Conservation (phyloP, 2,329 filamentous ascomycete species). For the Exophiala mesophila region DNA sequence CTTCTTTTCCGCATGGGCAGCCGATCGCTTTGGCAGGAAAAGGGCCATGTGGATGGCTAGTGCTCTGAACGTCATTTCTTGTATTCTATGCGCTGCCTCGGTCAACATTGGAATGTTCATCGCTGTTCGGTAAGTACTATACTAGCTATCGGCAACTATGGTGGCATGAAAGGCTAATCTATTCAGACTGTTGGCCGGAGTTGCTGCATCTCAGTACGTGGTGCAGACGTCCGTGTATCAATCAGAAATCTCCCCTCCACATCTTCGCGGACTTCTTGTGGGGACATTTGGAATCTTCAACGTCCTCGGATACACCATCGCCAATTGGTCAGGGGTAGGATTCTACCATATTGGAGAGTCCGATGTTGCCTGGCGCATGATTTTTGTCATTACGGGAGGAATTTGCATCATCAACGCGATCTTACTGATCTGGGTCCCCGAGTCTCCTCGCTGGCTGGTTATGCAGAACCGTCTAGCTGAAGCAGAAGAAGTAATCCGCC, state of each 20-base stretch:
- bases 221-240: too few species aligned
- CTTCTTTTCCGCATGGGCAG: neutral
- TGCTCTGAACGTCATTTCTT: neutral
- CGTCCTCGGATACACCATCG: constrained; percentile 1
- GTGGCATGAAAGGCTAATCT: neutral
- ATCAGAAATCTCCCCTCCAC: neutral
- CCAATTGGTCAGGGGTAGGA: neutral
- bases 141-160: too few species aligned
- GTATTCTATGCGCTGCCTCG: constrained; percentile 1
- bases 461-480: neutral
- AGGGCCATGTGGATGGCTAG: neutral
- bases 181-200: neutral
- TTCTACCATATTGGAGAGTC: neutral
- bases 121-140: constrained; percentile 36
- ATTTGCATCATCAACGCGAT: neutral
- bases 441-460: neutral
- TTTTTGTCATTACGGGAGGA: neutral
- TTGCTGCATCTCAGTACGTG: too few species aligned
- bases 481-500: neutral
- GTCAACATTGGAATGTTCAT: constrained; percentile 8
- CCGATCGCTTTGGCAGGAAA: neutral
- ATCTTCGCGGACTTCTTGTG: constrained; percentile 1
- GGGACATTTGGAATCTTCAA: neutral
- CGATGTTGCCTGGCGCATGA: neutral
- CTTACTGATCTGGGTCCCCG: neutral